A percentile compares a stretch with the other conserved stretches of the same genome.
Conservation (phyloP, 768 basidiomycete species). For the Gelatoporia subvermispora region DNA sequence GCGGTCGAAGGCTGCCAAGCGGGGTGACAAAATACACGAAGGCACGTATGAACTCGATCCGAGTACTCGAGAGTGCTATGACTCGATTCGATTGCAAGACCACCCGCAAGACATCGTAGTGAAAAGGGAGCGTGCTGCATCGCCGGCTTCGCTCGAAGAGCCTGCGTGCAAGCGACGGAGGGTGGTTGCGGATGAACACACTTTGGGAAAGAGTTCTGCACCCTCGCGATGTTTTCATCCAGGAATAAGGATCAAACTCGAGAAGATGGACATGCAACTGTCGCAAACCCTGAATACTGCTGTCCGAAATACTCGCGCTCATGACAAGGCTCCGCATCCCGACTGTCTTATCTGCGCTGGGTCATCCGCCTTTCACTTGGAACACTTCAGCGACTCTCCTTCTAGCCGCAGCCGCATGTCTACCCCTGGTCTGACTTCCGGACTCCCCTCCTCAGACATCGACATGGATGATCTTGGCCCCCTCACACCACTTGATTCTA, state of each 20-base stretch:
- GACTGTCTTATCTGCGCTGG: conserved; percentile 3
- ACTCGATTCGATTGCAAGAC: neutral
- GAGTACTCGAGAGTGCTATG: neutral
- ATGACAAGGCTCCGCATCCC: conserved; percentile 8
- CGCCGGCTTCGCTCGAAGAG: conserved; percentile 3
- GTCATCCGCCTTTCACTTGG: neutral
- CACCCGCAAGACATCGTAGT: neutral
- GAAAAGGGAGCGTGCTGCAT: conserved; percentile 14
- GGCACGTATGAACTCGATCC: no score
- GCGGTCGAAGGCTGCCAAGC: neutral
- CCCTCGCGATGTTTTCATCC: neutral
- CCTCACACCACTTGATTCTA: neutral
- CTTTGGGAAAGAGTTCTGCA: neutral
- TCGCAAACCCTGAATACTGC: neutral
- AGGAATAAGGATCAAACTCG: neutral
- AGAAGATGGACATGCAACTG: neutral
- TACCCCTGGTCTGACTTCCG: neutral
- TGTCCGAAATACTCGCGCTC: conserved; percentile 13
- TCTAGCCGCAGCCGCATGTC: neutral
- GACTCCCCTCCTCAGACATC: neutral
- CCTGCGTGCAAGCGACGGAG: conserved; percentile 1
- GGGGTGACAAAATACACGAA: no score
- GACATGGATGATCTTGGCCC: neutral
- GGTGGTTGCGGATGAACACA: no score
- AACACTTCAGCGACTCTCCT: neutral